A percentile compares a stretch with the other conserved stretches of the same genome.
Evolutionary conservation across 495 filamentous ascomycete genomes (phyloP).

Genomic region (Clavariopsis aquatica): DNA sequence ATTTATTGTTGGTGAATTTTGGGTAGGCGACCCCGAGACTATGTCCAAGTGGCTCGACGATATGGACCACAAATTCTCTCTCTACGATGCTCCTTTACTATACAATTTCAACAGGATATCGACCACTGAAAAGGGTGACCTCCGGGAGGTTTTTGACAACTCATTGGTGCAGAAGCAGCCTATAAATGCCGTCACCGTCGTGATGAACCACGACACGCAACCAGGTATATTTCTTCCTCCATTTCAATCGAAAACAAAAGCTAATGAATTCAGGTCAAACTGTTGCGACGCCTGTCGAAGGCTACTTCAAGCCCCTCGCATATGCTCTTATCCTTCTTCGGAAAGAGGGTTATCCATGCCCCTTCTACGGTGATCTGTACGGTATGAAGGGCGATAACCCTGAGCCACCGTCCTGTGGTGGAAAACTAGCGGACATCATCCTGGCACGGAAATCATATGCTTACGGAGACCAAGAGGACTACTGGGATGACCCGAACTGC

Average conservation of each 20-base stretch:
- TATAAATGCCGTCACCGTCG: conserved; percentile 58
- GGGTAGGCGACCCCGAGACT: conserved; percentile 59
- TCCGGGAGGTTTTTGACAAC: conserved; percentile 62
- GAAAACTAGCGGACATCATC: conserved; percentile 60
- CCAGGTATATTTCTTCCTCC: too few species aligned
- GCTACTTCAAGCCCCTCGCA: conserved; percentile 46
- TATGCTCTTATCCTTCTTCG: conserved; percentile 63
- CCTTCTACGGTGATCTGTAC: conserved; percentile 77
- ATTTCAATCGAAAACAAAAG: too few species aligned
- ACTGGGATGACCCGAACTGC: conserved; percentile 66
- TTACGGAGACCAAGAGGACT: conserved; percentile 68
- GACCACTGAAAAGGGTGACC: conserved; percentile 54
- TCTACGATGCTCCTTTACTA: conserved; percentile 71
- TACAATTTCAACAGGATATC: conserved; percentile 63
- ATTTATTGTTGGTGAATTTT: conserved; percentile 75
- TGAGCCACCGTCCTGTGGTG: conserved; percentile 60
- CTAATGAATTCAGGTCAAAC: too few species aligned
- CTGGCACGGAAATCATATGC: conserved; percentile 68
- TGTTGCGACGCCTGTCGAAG: conserved; percentile 43
- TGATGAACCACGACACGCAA: conserved; percentile 49
- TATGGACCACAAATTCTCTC: conserved; percentile 58
- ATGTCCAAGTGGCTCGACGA: conserved; percentile 61
- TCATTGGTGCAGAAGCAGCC: conserved; percentile 61
- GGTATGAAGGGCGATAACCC: conserved; percentile 60
- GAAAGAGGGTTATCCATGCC: conserved; percentile 63